Percentiles rank a stretch among this genome's conserved stretches.
These are phyloP conservation scores for Gentiana macrophylla DNA, from an alignment of 257 asterid species.

Conservation along the genomic window DNA sequence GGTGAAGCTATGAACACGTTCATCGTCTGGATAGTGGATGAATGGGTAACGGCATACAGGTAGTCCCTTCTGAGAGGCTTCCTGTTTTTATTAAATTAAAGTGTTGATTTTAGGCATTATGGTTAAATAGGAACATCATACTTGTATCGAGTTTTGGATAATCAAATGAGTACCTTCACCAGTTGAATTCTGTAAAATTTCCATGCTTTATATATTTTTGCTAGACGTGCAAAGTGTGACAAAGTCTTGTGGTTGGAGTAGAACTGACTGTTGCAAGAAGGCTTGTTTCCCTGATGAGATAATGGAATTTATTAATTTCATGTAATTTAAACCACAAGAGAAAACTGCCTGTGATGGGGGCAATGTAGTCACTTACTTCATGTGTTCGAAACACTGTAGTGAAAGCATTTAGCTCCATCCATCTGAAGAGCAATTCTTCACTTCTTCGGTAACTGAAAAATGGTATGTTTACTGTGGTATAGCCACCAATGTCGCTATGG, in stretches of 20 bases:
- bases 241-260: constrained; percentile 66
- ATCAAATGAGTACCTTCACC: constrained; percentile 42
- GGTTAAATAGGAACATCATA: neutral
- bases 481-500: constrained; percentile 96
- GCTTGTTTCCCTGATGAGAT: constrained; percentile 69
- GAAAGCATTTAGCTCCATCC: constrained; percentile 95
- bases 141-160: neutral
- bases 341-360: neutral
- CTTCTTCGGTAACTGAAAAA: constrained; percentile 65
- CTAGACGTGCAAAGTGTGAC: constrained; percentile 71
- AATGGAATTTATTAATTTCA: neutral
- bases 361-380: constrained; percentile 45
- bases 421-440: constrained; percentile 77
- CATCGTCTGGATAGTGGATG: constrained; percentile 84
- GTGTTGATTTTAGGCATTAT: neutral
- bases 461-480: constrained; percentile 67
- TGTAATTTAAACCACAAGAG: neutral
- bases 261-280: constrained; percentile 70
- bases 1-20: constrained; percentile 44
- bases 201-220: constrained; percentile 86
- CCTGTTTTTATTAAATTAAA: constrained; percentile 25
- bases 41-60: constrained; percentile 92
- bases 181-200: constrained; percentile 83
- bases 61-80: constrained; percentile 75
- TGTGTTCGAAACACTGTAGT: constrained; percentile 85